Conservation (phyloP, 2,329 filamentous ascomycete genomes). For the Fusarium brevicatenulatum region DNA sequence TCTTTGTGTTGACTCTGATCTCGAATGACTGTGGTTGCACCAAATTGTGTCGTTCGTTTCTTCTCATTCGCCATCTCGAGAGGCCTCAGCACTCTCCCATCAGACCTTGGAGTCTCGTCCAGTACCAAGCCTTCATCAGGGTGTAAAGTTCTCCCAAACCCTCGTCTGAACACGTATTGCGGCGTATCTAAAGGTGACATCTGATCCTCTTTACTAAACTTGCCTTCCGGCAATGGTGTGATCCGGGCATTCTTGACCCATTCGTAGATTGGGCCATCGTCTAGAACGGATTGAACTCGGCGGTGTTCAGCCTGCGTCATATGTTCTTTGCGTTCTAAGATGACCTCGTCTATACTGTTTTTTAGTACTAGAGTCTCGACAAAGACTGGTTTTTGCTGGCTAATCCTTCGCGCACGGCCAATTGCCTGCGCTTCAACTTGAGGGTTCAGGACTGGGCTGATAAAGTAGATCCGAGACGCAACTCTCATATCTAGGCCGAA, state of each 20-base stretch:
- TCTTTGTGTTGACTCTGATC: constrained; percentile 11
- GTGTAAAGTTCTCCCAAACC: constrained; percentile 54
- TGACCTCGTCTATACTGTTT: constrained; percentile 85
- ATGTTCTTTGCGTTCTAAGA: constrained; percentile 75
- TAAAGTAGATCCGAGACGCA: constrained; percentile 87
- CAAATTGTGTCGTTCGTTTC: constrained; percentile 42
- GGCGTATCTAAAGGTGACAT: constrained; percentile 59
- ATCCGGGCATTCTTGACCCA: constrained; percentile 68
- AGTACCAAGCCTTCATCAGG: constrained; percentile 59
- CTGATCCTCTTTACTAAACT: constrained; percentile 54
- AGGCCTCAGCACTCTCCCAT: constrained; percentile 6
- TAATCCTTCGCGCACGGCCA: constrained; percentile 88
- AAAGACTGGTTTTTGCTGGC: constrained; percentile 79
- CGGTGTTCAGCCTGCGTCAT: constrained; percentile 77
- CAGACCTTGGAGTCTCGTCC: constrained; percentile 32
- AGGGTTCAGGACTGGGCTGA: constrained; percentile 87
- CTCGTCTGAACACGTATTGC: constrained; percentile 62
- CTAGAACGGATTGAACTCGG: constrained; percentile 65
- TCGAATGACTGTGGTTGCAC: constrained; percentile 19
- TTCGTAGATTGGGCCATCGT: constrained; percentile 66
- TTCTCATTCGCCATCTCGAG: constrained; percentile 22
- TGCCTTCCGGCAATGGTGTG: constrained; percentile 45
- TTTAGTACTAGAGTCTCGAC: constrained; percentile 88
- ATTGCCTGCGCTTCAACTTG: constrained; percentile 90
- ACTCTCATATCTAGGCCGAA: constrained; percentile 87